phyloP scores from a whole-genome alignment of 148 eudicot species.

The Tetragonia tetragonoides region DNA sequence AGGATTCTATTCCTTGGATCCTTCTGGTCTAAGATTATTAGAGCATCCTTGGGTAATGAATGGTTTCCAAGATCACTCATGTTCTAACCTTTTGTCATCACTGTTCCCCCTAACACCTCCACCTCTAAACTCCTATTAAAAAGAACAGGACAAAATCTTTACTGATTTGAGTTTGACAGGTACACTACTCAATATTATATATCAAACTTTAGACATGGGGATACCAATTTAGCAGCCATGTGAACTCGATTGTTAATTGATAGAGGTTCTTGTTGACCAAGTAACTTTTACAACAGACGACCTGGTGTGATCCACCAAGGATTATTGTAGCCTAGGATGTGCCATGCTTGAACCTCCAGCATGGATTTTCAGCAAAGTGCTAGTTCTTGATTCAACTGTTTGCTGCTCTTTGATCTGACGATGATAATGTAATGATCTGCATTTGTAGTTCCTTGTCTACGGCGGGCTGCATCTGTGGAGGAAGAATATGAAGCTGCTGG shows the following conservation, averaged over 20 bases:
- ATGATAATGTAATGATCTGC: neutral
- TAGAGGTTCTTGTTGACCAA: neutral
- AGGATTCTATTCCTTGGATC: neutral
- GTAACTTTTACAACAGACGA: neutral
- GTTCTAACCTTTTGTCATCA: no score
- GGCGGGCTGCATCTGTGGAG: constrained; percentile 83
- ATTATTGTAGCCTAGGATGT: no score
- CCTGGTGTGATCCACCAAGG: no score
- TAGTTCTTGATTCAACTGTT: no score
- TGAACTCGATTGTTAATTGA: neutral
- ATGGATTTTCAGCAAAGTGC: neutral
- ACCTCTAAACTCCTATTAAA: no score
- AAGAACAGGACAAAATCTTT: neutral
- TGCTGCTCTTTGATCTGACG: neutral
- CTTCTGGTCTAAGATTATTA: neutral
- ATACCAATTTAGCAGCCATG: neutral
- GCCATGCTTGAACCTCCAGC: neutral
- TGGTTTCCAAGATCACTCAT: neutral
- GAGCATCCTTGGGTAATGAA: no score
- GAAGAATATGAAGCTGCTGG: constrained; percentile 98
- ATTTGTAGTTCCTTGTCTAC: constrained; percentile 79
- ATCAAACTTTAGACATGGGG: neutral
- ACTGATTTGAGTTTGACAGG: neutral
- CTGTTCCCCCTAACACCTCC: no score
- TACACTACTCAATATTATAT: no score